These are phyloP conservation scores for Gonium pectorale DNA, from an alignment of 139 green algal genomes.

Conservation along the genomic window DNA sequence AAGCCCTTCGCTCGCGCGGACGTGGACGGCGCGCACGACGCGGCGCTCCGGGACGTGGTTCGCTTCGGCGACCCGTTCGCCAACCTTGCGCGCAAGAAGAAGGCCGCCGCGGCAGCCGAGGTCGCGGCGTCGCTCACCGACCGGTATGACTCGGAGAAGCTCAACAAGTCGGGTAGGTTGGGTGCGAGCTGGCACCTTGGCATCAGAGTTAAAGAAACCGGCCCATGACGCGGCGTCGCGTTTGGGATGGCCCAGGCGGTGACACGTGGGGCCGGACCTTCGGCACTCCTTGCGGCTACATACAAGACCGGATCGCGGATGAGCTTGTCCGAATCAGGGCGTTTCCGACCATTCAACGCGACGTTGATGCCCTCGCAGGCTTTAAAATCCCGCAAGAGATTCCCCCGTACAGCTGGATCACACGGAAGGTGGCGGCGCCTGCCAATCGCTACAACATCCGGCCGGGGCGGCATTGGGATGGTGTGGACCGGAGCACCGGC, in stretches of 20 bases:
- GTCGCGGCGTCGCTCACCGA: conserved; percentile 51
- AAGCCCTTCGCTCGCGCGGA: conserved; percentile 77
- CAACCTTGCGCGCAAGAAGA: conserved; percentile 70
- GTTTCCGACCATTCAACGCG: too few species aligned
- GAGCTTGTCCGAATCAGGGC: too few species aligned
- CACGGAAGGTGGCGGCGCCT: conserved; percentile 78
- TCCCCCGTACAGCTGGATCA: conserved; percentile 94
- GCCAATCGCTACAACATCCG: conserved; percentile 93
- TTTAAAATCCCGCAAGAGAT: conserved; percentile 94
- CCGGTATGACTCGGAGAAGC: conserved; percentile 48
- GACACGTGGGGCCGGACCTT: too few species aligned
- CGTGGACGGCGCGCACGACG: conserved; percentile 61
- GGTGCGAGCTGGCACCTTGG: too few species aligned
- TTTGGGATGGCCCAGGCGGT: too few species aligned
- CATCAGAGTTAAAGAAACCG: too few species aligned
- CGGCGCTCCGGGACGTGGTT: conserved; percentile 52
- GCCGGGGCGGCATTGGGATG: conserved; percentile 97
- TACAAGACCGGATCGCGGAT: too few species aligned
- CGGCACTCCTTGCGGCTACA: too few species aligned
- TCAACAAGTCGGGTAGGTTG: conserved; percentile 69
- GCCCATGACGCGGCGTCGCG: too few species aligned
- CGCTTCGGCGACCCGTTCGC: conserved; percentile 95
- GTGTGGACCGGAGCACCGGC: conserved; percentile 94
- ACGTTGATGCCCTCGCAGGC: too few species aligned
- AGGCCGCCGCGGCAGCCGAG: conserved; percentile 7